Evolutionary conservation across 331 rosid species (phyloP), one percentile per base, ranked within the genome.

Genomic region (Telfairia occidentalis): DNA sequence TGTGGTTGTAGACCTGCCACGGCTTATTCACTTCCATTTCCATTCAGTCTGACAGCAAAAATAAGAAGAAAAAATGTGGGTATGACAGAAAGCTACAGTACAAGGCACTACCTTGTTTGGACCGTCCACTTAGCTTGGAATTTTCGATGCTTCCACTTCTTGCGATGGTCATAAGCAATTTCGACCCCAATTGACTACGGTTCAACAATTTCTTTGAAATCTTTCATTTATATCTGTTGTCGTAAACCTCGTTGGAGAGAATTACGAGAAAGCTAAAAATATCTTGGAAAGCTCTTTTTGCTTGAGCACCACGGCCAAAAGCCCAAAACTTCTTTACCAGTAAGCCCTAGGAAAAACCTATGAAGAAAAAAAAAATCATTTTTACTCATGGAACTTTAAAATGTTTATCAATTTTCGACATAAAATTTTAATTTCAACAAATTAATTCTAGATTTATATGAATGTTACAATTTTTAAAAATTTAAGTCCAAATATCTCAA

Each of bases 1-100:
- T 30, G 35, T 71, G 45, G 76, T 71, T 71, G 76, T 30, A 29
- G 58, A 71, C 16, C 29, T 15, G 75, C 59, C 75, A 46, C 75
- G 59, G 42, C 42, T 46, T 29, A 45, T 16, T 71, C 75, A 46
- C 28, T 71, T 26, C 75, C 38, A 70, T 23, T 70, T 61, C 54
- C 24, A 60, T 32, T 61, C 70, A 30, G 19, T 37, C 48, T 9
- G 48, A 7, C 6, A 7, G 16, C n/a, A 15, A 26, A 11, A 42
- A 65, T 28, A 71, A 7, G 16, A 35, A 15, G 15, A 11, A 42
- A 65, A 46, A 71, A 46, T 28, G 40, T 46, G 75, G 75, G 59
- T 29, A 26, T 18, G 24, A 8, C 28, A 71, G 28, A 71, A 71
- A 71, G 55, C 18, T 71, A 71, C 59, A 71, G 9, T 46, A 46